Conservation (phyloP, 306 rosid genomes). For the Dryas octopetala region DNA sequence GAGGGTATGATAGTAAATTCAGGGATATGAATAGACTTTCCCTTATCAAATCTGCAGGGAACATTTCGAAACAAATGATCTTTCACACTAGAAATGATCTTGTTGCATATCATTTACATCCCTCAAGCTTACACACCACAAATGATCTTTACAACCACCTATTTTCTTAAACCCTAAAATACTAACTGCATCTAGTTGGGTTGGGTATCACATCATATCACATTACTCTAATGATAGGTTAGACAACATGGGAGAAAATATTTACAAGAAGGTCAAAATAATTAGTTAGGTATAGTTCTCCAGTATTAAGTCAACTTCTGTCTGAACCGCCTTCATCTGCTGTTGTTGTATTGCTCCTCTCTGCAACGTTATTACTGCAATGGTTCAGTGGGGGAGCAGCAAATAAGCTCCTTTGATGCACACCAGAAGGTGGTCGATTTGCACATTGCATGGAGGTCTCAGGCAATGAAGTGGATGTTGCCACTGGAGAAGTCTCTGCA, state of each 20-base stretch:
- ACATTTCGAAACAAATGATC: too few relatives aligned
- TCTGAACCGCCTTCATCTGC: slow-evolving; percentile 37
- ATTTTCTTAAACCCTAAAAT: background rate
- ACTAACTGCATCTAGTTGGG: too few relatives aligned
- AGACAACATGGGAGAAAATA: background rate
- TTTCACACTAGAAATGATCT: too few relatives aligned
- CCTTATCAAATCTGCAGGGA: too few relatives aligned
- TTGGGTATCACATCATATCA: background rate
- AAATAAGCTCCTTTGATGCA: slow-evolving; percentile 48
- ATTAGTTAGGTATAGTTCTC: background rate
- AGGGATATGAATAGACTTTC: too few relatives aligned
- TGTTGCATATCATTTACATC: too few relatives aligned
- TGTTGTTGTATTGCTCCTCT: slow-evolving; percentile 34
- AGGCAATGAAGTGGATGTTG: slow-evolving; percentile 30
- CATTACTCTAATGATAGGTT: background rate
- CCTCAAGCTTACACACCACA: background rate
- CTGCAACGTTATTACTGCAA: slow-evolving; percentile 44
- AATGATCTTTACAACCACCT: background rate
- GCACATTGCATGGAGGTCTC: slow-evolving; percentile 29
- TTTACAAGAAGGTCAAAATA: slow-evolving; percentile 1
- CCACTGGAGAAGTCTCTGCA: slow-evolving; percentile 46
- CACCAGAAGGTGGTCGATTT: slow-evolving; percentile 33
- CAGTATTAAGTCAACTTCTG: slow-evolving; percentile 17
- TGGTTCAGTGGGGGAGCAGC: slow-evolving; percentile 61
- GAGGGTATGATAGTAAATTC: too few relatives aligned